phyloP scores from a whole-genome alignment of 2,329 filamentous ascomycete species.

The Fusarium sp. region DNA sequence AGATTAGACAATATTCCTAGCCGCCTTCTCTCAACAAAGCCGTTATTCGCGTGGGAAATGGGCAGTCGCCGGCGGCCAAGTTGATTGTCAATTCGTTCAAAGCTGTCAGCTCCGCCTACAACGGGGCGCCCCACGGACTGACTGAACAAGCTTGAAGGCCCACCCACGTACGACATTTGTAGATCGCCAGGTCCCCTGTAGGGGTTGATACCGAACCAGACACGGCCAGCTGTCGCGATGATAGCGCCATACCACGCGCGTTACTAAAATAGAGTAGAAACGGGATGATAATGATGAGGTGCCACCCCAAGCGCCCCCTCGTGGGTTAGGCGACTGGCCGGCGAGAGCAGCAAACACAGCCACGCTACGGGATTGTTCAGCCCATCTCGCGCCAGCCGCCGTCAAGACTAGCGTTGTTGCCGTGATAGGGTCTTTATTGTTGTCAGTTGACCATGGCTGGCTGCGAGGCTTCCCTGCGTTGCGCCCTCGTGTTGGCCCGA shows the following conservation, averaged over 20 bases:
- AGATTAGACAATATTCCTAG: not conserved
- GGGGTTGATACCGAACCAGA: not conserved
- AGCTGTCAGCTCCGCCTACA: constrained; percentile 75
- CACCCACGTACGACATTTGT: not conserved
- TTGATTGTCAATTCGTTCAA: constrained; percentile 82
- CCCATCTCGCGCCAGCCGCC: not conserved
- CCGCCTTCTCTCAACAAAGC: not conserved
- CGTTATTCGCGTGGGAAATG: not conserved
- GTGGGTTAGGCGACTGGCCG: constrained; percentile 8
- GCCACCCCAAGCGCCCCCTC: not conserved
- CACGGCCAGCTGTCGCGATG: not conserved
- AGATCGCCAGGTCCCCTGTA: constrained; percentile 4
- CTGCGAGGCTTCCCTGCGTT: constrained; percentile 31
- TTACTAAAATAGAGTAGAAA: not conserved
- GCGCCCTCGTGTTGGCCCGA: constrained; percentile 5
- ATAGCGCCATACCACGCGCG: too few species aligned
- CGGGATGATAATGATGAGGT: not conserved
- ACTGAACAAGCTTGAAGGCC: constrained; percentile 1
- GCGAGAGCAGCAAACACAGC: not conserved
- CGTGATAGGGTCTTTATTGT: constrained; percentile 9
- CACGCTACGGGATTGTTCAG: not conserved
- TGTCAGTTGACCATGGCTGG: constrained; percentile 28
- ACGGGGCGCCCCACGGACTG: constrained; percentile 4
- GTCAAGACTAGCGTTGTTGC: constrained; percentile 43
- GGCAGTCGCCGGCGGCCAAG: constrained; percentile 67